Evolutionary conservation across 1,139 yeast genomes (phyloP).

Genomic region (Candida sp.): DNA sequence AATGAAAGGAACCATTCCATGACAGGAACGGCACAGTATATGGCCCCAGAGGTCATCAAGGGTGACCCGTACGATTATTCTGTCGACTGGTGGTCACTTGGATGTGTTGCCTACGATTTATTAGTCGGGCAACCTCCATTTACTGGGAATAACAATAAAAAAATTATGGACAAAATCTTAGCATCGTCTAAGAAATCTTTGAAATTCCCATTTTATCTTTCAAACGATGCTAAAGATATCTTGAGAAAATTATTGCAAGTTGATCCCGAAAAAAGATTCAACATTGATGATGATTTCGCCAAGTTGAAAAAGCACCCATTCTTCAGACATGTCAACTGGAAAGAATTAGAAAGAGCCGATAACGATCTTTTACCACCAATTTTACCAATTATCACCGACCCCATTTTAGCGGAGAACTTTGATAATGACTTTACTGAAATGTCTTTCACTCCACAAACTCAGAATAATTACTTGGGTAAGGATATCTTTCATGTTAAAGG

Average conservation of each 20-base stretch:
- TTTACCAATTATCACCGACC: conserved; percentile 80
- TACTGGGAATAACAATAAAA: conserved; percentile 83
- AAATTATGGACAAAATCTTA: conserved; percentile 76
- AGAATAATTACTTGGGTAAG: conserved; percentile 8
- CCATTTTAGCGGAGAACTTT: conserved; percentile 87
- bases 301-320: conserved; percentile 68
- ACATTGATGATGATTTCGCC: conserved; percentile 52
- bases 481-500: conserved; percentile 42
- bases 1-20: conserved; percentile 59
- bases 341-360: conserved; percentile 46
- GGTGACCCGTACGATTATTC: conserved; percentile 84
- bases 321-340: conserved; percentile 80
- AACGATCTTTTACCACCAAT: conserved; percentile 66
- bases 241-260: conserved; percentile 69
- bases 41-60: conserved; percentile 91
- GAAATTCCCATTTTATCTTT: conserved; percentile 76
- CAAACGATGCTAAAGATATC: conserved; percentile 83
- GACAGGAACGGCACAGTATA: conserved; percentile 93
- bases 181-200: conserved; percentile 55
- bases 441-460: conserved; percentile 43
- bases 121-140: conserved; percentile 93
- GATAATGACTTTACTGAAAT: conserved; percentile 86
- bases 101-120: conserved; percentile 85
- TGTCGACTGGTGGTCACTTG: conserved; percentile 98
- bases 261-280: conserved; percentile 71